phyloP scores from a whole-genome alignment of 495 filamentous ascomycete genomes.

The Hypoxylon lienhwacheense region DNA sequence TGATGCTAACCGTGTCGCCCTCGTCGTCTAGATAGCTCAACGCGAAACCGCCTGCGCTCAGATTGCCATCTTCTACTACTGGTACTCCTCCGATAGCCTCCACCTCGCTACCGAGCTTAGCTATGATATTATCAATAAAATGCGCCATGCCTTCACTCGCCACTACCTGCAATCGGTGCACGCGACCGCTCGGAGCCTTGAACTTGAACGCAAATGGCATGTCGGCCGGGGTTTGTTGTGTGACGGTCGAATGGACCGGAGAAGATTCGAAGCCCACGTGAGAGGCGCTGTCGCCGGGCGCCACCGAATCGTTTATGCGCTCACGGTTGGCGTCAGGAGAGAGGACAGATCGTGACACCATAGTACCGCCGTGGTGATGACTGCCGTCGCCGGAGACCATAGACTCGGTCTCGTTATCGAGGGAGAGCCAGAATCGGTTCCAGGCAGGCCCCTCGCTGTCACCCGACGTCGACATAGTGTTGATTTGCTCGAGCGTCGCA shows the following conservation, averaged over 20 bases:
- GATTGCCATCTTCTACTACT: conserved; percentile 71
- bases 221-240: conserved; percentile 62
- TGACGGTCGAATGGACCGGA: conserved; percentile 64
- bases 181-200: conserved; percentile 94
- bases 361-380: conserved; percentile 59
- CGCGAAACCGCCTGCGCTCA: conserved; percentile 82
- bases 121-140: conserved; percentile 74
- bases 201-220: conserved; percentile 97
- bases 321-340: conserved; percentile 72
- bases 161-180: conserved; percentile 86
- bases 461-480: conserved; percentile 60
- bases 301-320: conserved; percentile 70
- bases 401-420: conserved; percentile 95
- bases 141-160: conserved; percentile 79
- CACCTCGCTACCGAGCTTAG: conserved; percentile 86
- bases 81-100: conserved; percentile 84
- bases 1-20: conserved; percentile 96
- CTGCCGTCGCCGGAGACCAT: conserved; percentile 89
- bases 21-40: conserved; percentile 97
- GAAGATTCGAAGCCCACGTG: conserved; percentile 78
- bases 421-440: conserved; percentile 99
- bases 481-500: conserved; percentile 94
- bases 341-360: conserved; percentile 64
- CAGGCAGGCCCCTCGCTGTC: conserved; percentile 96
- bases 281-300: conserved; percentile 91